Conservation (phyloP, 163 green algal species). For the Coccomyxa subellipsoidea region DNA sequence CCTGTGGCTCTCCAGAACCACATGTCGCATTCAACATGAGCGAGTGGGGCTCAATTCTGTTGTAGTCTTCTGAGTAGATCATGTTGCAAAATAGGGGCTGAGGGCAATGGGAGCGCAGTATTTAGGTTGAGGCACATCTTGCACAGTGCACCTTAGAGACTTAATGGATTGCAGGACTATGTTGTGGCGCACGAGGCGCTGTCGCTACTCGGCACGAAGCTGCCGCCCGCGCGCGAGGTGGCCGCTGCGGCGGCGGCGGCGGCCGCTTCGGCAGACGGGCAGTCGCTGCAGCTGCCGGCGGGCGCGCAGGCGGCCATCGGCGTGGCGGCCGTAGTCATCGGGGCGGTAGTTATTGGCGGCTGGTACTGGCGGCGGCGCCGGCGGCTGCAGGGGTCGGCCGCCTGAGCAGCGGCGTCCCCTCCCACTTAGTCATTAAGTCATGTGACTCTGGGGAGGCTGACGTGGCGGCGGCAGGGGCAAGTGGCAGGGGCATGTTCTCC, state of each 20-base stretch:
- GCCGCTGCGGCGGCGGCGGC: neutral
- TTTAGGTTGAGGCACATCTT: too few species aligned
- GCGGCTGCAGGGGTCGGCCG: neutral
- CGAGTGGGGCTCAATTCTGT: too few species aligned
- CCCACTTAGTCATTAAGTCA: too few species aligned
- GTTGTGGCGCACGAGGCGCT: constrained; percentile 8
- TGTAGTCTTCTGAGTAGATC: too few species aligned
- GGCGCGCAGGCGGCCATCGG: neutral
- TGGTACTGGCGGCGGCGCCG: constrained; percentile 1
- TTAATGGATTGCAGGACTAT: neutral
- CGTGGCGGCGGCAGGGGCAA: too few species aligned
- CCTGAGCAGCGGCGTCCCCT: neutral
- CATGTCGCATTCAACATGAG: too few species aligned
- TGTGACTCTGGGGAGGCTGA: too few species aligned
- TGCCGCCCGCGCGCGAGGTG: neutral
- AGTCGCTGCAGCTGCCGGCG: neutral
- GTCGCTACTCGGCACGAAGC: constrained; percentile 2
- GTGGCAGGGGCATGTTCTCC: too few species aligned
- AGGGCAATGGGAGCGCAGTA: too few species aligned
- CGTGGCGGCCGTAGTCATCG: neutral
- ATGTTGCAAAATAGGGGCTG: too few species aligned
- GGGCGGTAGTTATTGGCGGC: neutral
- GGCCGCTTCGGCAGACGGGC: neutral
- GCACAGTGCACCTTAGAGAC: too few species aligned
- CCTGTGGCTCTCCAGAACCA: too few species aligned